These are phyloP conservation scores for Trichoderma harzianum DNA, from an alignment of 2,329 filamentous ascomycete species.

Conservation along the genomic window DNA sequence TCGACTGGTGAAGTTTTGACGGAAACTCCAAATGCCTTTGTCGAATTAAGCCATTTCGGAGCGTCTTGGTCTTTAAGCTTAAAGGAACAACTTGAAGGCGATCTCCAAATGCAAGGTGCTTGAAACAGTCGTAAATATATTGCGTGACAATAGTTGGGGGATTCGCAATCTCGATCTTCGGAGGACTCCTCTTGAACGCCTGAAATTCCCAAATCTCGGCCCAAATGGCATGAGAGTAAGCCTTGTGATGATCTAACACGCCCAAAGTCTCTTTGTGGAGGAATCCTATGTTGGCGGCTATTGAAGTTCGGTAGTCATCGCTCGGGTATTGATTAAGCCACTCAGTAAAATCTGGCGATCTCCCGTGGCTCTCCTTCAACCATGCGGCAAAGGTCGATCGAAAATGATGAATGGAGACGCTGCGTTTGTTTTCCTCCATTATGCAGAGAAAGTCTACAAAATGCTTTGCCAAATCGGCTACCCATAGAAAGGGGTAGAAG, in stretches of 20 bases:
- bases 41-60: conserved; percentile 30
- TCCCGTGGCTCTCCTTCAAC: conserved; percentile 46
- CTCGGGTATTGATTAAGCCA: conserved; percentile 54
- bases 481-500: conserved; percentile 63
- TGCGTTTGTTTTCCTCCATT: conserved; percentile 28
- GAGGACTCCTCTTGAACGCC: conserved; percentile 29
- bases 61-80: conserved; percentile 26
- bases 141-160: conserved; percentile 64
- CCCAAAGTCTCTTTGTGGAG: conserved; percentile 62
- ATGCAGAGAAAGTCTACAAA: conserved; percentile 62
- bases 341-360: conserved; percentile 38
- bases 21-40: conserved; percentile 30
- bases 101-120: conserved; percentile 56
- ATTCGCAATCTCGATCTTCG: neutral
- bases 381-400: conserved; percentile 54
- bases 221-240: conserved; percentile 49
- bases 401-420: conserved; percentile 56
- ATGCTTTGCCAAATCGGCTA: conserved; percentile 68
- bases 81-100: conserved; percentile 42
- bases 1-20: conserved; percentile 22
- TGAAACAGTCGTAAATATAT: conserved; percentile 63
- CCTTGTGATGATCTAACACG: conserved; percentile 36
- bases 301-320: conserved; percentile 59
- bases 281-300: conserved; percentile 60
- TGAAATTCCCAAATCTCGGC: conserved; percentile 43